These are phyloP conservation scores for Laguncularia racemosa DNA, from an alignment of 345 rosid species.

Conservation along the genomic window DNA sequence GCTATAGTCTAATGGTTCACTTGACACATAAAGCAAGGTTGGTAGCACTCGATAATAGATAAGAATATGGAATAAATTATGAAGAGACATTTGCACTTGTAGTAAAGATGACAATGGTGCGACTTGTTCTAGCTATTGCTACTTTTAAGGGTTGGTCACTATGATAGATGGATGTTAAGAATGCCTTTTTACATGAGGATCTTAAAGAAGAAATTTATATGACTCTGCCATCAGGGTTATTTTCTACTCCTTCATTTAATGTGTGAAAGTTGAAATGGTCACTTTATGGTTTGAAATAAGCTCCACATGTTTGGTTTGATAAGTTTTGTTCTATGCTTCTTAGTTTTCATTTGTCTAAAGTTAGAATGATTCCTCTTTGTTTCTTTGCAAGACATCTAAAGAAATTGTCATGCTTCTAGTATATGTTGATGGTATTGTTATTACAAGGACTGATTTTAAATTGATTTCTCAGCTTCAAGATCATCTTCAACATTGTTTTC, in stretches of 20 bases:
- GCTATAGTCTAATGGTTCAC: no score
- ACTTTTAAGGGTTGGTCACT: neutral
- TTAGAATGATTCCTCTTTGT: neutral
- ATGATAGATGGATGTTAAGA: neutral
- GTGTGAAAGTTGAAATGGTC: neutral
- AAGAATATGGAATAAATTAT: no score
- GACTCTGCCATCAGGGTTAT: neutral
- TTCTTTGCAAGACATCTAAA: no score
- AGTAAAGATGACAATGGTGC: no score
- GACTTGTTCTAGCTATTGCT: neutral
- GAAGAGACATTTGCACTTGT: no score
- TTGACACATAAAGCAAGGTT: no score
- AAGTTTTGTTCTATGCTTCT: neutral
- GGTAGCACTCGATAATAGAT: no score
- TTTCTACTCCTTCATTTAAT: neutral
- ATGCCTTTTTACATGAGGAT: neutral
- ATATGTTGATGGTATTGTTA: no score
- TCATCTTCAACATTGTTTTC: no score
- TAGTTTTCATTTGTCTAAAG: neutral
- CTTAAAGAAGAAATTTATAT: neutral
- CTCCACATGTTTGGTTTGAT: neutral
- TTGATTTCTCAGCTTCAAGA: no score
- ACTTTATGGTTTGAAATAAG: neutral
- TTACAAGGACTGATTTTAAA: no score
- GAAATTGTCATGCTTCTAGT: neutral